phyloP scores from a whole-genome alignment of 225 moss, liverwort and hornwort genomes.

The Bryum argenteum region DNA sequence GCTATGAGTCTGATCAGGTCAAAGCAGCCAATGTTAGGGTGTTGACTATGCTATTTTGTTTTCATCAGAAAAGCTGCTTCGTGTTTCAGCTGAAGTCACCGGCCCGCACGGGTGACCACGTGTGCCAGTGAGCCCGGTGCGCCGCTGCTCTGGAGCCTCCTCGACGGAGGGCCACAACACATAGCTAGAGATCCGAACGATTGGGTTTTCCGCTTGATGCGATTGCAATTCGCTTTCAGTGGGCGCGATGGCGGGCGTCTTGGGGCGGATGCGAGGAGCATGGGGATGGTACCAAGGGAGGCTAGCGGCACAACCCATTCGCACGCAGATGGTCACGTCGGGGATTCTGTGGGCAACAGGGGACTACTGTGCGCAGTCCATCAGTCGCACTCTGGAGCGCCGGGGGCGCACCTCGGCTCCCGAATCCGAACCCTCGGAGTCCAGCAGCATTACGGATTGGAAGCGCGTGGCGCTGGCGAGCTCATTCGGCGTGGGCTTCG shows the following conservation, averaged over 20 bases:
- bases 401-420: neutral
- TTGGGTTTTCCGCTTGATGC: neutral
- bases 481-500: slow-evolving; percentile 79
- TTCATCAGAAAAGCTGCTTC: too few species aligned
- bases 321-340: slow-evolving; percentile 85
- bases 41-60: too few species aligned
- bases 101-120: neutral
- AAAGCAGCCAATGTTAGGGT: too few species aligned
- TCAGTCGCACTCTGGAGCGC: slow-evolving; percentile 39
- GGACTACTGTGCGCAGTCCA: slow-evolving; percentile 72
- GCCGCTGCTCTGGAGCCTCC: too few species aligned
- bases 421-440: neutral
- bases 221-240: neutral
- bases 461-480: slow-evolving; percentile 65
- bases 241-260: slow-evolving; percentile 44
- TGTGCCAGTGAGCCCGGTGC: too few species aligned
- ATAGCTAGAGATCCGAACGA: neutral
- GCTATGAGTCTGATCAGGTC: too few species aligned
- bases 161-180: too few species aligned
- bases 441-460: slow-evolving; percentile 42
- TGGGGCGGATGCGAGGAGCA: slow-evolving; percentile 51
- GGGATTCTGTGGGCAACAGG: slow-evolving; percentile 85
- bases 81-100: neutral
- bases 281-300: slow-evolving; percentile 91
- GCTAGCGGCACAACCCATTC: slow-evolving; percentile 62